Percentiles rank a stretch among this genome's conserved stretches.
Evolutionary conservation across 768 basidiomycete genomes (phyloP).

Genomic region (Leccinum barrowsii): DNA sequence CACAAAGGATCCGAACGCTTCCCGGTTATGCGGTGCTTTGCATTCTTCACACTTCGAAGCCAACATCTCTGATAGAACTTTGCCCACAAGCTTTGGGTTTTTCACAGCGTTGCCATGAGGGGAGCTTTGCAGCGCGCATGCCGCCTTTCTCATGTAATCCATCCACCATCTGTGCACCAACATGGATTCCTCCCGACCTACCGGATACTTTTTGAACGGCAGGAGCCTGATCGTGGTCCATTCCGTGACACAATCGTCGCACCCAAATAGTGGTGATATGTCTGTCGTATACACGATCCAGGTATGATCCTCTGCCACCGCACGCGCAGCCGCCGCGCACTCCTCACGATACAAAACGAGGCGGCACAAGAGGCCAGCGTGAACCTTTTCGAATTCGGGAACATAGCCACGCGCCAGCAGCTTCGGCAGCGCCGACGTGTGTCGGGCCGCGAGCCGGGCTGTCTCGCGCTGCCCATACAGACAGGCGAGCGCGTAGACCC

Average conservation of each 20-base stretch:
- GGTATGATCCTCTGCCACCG: constrained; percentile 3
- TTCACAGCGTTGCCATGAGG: constrained; percentile 1
- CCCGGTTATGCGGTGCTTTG: not conserved
- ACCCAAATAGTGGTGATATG: not conserved
- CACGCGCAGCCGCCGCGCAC: not conserved
- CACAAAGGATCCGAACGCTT: constrained; percentile 11
- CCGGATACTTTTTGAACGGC: constrained; percentile 4
- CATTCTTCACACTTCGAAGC: constrained; percentile 5
- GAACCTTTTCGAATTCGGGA: constrained; percentile 12
- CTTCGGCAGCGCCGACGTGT: constrained; percentile 6
- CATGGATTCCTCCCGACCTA: not conserved
- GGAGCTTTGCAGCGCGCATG: not conserved
- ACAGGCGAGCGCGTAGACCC: constrained; percentile 13
- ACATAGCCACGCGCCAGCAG: not conserved
- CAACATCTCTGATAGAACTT: not conserved
- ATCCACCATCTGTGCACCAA: constrained; percentile 13
- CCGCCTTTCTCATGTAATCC: constrained; percentile 13
- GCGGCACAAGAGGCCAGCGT: constrained; percentile 1
- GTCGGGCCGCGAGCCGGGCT: constrained; percentile 8
- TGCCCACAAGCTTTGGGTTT: not conserved
- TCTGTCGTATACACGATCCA: not conserved
- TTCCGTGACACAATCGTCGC: not conserved
- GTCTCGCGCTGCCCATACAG: not conserved
- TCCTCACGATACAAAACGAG: constrained; percentile 12
- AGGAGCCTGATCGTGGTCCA: not conserved